These are phyloP conservation scores for Phytophthora aleatoria DNA, from an alignment of 352 stramenopile genomes.

Conservation along the genomic window DNA sequence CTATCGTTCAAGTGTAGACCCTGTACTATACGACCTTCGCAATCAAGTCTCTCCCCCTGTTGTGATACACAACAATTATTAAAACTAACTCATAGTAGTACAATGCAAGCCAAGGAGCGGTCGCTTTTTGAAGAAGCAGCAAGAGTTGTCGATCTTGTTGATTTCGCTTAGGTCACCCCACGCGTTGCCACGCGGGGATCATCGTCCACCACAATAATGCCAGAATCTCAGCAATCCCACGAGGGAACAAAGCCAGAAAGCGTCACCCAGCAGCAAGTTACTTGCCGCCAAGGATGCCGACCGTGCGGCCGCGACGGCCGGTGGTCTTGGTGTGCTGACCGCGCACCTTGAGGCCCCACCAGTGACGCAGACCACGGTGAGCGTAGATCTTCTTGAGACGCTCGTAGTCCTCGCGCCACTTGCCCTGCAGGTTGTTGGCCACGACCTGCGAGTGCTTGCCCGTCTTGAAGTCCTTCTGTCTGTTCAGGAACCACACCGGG, in stretches of 20 bases:
- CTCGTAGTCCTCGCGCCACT: conserved; percentile 99
- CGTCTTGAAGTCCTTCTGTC: conserved; percentile 99
- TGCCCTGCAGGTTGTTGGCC: conserved; percentile 98
- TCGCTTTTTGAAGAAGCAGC: conserved; percentile 39
- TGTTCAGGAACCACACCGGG: conserved; percentile 99
- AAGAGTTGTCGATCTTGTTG: conserved; percentile 46
- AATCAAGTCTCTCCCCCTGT: neutral
- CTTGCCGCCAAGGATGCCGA: conserved; percentile 87
- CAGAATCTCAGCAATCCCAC: conserved; percentile 67
- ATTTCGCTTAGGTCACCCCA: conserved; percentile 38
- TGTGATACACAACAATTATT: conserved; percentile 10
- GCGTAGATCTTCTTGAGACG: conserved; percentile 99
- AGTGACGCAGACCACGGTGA: conserved; percentile 99
- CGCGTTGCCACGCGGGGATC: conserved; percentile 25
- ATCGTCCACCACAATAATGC: conserved; percentile 56
- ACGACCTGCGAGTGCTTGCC: conserved; percentile 99
- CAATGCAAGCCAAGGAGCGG: conserved; percentile 17
- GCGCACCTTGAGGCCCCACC: conserved; percentile 99
- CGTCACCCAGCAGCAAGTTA: conserved; percentile 52
- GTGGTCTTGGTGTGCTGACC: conserved; percentile 99
- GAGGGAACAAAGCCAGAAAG: conserved; percentile 42
- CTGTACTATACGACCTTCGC: neutral
- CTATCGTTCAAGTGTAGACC: too few relatives aligned
- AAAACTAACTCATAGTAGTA: neutral
- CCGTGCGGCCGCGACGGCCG: conserved; percentile 91